Evolutionary conservation across 768 basidiomycete genomes (phyloP).

Genomic region (Amanita exitialis): DNA sequence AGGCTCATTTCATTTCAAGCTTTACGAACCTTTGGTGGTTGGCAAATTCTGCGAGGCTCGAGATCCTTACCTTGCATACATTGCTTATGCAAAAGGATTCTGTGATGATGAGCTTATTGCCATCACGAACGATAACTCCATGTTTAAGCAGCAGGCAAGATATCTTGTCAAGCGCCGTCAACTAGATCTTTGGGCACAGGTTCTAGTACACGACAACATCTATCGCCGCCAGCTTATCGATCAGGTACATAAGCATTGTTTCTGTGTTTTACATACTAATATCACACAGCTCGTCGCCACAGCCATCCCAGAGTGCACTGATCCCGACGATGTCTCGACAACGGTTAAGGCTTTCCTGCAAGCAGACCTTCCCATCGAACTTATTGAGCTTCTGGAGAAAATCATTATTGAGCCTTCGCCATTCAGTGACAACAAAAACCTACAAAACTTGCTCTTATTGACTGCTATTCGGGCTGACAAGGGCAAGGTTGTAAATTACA

Average conservation of each 20-base stretch:
- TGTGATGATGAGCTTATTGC: conserved; percentile 96
- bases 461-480: conserved; percentile 97
- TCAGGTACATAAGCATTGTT: conserved; percentile 42
- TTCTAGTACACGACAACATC: conserved; percentile 80
- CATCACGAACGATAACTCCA: conserved; percentile 97
- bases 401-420: conserved; percentile 96
- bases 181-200: conserved; percentile 94
- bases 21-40: conserved; percentile 94
- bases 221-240: conserved; percentile 93
- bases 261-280: background rate
- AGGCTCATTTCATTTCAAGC: conserved; percentile 28
- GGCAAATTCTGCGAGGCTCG: conserved; percentile 99
- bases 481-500: conserved; percentile 96
- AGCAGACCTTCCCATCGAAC: conserved; percentile 92
- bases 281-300: conserved; percentile 72
- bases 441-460: conserved; percentile 90
- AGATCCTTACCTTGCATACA: conserved; percentile 97
- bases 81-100: conserved; percentile 98
- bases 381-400: conserved; percentile 97
- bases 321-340: conserved; percentile 96
- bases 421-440: conserved; percentile 94
- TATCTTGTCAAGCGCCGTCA: conserved; percentile 96
- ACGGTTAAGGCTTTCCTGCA: conserved; percentile 98
- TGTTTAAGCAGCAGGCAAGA: conserved; percentile 99
- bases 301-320: conserved; percentile 92